Evolutionary conservation across 1,139 yeast genomes (phyloP), one percentile per base, ranked within the genome.

Genomic region (Taphrina populina): DNA sequence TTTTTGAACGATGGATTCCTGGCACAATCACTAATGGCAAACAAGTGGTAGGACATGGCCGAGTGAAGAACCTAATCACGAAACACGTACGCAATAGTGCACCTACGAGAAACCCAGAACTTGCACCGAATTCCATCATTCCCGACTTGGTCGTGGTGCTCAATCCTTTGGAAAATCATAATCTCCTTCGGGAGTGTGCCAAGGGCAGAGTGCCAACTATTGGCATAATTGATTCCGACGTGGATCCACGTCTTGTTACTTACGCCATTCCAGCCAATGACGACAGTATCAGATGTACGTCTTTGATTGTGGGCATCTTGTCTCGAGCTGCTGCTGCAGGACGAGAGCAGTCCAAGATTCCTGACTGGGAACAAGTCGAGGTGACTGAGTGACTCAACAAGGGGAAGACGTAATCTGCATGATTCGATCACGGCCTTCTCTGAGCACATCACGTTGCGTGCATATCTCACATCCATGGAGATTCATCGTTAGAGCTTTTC

Each of bases 201-300:
- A 82, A 82, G 65, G 77, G 83, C 60, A 79, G 95, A 68, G 81
- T 92, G 24, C 98, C 98, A 59, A 90, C 97, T 1, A 82, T 92
- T 64, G 98, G 96, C 34, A 79, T 92, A 59, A 82, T 94, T 62
- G 98, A 92, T 70, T 88, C 98, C 24, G 92, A 92, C 69, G 82
- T 84, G 70, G 96, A 92, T 67, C 95, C 97, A 17, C 79, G 88
- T 6, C 72, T 84, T 63, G 84, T 92, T 57, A 87, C 96, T 1
- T 92, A 92, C 69, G 95, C 97, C 51, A 86, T 92, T 63, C 97
- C 98, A 23, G 95, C 95, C 61, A 92, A 92, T 67, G 97, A 92
- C 69, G 97, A 90, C 68, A 84, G 95, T n/a, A 73, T 81, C 59
- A 79, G 98, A 68, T 80, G 95, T 11, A 81, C 84, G 3, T 83